Evolutionary conservation across 2,329 filamentous ascomycete genomes (phyloP), one percentile per base, ranked within the genome.

Genomic region (Chrysosporium queenslandicum): DNA sequence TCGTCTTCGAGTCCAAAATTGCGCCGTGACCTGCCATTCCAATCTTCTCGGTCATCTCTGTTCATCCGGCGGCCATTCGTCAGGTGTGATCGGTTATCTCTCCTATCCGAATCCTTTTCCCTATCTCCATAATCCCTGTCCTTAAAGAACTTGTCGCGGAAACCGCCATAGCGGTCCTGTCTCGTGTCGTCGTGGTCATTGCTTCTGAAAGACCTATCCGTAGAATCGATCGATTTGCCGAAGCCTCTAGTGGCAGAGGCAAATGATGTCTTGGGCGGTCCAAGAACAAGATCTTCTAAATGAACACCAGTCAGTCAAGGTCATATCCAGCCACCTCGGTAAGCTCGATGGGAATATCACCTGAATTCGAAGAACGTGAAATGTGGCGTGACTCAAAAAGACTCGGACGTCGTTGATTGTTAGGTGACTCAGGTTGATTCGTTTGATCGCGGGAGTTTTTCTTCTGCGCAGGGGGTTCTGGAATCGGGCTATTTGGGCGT

Each of bases 221-320:
- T 66, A 45, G 68, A 61, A 53, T 77, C 74, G 52, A 71, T 66
- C 1, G 65, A 68, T 29, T 78, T 78, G 32, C 69, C 68, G 57
- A 66, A 61, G 55, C 80, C 76, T 49, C 74, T 68, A 54, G 85
- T 86, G 20, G 84, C 79, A 1, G 89, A 94, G 50, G 87, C 81
- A 68, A 96, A 95, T 41, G 82, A 81, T 43, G 82, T 87, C 67
- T 87, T 86, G 1, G 89, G 87, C 18, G 89, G 89, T 12, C 87
- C 89, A 53, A 95, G 84, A 54, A 92, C 78, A 53, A 94, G 85
- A 58, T 94, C 88, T 61, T 94, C 90, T 62, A 34, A 23, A 50
- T 79, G 61, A n/a, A 56, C 58, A 58, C 48, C 60, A 53, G 45
- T 53, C 30, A 53, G 30, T 37, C 45, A 29, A 30, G 16, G 16